A percentile compares a stretch with the other conserved stretches of the same genome.
Evolutionary conservation across 805 yeast species (phyloP).

Genomic region (Ogataea trehaloabstinens): DNA sequence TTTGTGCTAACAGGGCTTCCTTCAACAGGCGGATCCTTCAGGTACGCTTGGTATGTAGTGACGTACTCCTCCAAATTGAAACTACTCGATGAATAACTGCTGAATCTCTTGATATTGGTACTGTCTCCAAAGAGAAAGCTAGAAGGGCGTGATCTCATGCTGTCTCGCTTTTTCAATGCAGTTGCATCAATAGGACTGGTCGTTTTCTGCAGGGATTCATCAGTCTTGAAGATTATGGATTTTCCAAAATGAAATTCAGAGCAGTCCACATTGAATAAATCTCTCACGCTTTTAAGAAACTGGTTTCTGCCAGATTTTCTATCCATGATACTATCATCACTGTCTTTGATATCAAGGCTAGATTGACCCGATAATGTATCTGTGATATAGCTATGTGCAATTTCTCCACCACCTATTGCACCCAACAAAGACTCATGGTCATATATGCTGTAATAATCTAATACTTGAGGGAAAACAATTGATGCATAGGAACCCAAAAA

Average conservation of each 20-base stretch:
- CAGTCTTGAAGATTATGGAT: slow-evolving; percentile 59
- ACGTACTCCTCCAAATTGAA: slow-evolving; percentile 33
- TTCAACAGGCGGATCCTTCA: slow-evolving; percentile 17
- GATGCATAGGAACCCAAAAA: slow-evolving; percentile 64
- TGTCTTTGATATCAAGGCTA: slow-evolving; percentile 8
- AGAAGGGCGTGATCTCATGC: slow-evolving; percentile 29
- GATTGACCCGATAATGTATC: slow-evolving; percentile 16
- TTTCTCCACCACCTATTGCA: slow-evolving; percentile 45
- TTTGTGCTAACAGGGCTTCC: neutral
- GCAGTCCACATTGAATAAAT: slow-evolving; percentile 60
- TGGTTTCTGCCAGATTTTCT: slow-evolving; percentile 38
- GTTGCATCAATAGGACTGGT: slow-evolving; percentile 15
- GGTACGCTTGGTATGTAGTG: slow-evolving; percentile 20
- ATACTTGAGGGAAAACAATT: slow-evolving; percentile 56
- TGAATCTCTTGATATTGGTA: slow-evolving; percentile 30
- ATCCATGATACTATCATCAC: slow-evolving; percentile 4
- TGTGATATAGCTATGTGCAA: slow-evolving; percentile 14
- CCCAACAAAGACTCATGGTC: slow-evolving; percentile 51
- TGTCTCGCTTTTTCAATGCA: slow-evolving; percentile 5
- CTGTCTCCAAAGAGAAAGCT: slow-evolving; percentile 33
- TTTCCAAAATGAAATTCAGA: slow-evolving; percentile 54
- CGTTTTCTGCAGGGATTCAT: slow-evolving; percentile 26
- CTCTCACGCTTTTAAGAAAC: slow-evolving; percentile 55
- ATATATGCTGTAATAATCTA: slow-evolving; percentile 57
- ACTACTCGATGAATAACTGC: slow-evolving; percentile 34